Base-by-base conservation (phyloP, 805 yeast genomes). In the Kuraishia floccosa region DNA sequence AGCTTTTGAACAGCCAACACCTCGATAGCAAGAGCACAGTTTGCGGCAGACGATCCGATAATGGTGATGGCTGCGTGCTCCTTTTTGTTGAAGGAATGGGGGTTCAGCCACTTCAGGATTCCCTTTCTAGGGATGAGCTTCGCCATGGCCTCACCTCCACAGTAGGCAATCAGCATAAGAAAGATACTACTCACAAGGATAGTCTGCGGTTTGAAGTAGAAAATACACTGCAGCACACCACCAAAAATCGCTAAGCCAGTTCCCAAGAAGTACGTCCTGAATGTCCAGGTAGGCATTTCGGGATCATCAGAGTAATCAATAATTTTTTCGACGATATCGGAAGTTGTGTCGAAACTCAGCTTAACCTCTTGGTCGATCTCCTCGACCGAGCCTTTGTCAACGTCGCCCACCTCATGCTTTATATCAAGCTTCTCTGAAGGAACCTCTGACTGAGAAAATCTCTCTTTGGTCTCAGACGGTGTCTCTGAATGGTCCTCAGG, bases 61-160 rank as follows among this genome's bases (percentile, higher is more conserved):
- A 73, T 60, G 17, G 71, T 60, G 35, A 75, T 65, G 33, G 72
- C 39, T 39, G 68, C 63, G 47, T 77, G 85, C 49, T 77, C 85
- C 43, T 77, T 76, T 42, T 68, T 48, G 43, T 71, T 72, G 59
- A 76, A 52, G 44, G 74, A 66, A n/a, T 76, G 74, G 0, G 81
- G 80, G 50, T 76, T 77, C 29, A 74, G 49, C 3, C 34, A 39
- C 25, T 33, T 39, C 23, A 43, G 33, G 8, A 17, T 30, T 24
- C 40, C 35, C 35, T 39, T 43, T 18, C 46, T 38, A 27, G 56
- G 56, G 30, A 52, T 47, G 17, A 39, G 35, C 7, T 33, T 26
- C 14, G 51, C 34, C 50, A 50, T 40, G 11, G 39, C 40, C 33
- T 49, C 54, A 24, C 55, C 58, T 6, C 48, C 35, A 27, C 47